These are phyloP conservation scores for Citrus medica DNA, from an alignment of 345 rosid genomes.

Conservation along the genomic window DNA sequence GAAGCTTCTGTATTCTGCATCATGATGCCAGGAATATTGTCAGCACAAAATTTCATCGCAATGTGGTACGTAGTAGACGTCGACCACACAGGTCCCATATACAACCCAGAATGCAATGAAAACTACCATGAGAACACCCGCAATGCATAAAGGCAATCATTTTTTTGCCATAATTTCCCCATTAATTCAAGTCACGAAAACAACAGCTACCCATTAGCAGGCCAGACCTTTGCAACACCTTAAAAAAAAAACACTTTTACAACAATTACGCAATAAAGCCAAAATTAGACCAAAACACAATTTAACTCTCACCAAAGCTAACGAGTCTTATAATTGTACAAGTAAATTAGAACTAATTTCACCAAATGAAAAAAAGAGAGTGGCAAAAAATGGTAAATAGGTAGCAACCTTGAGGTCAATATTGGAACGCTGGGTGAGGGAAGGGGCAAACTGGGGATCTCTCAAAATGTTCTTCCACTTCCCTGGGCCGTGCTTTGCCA, in stretches of 20 bases:
- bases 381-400: not conserved
- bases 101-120: not conserved
- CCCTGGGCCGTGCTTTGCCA: slow-evolving; percentile 73
- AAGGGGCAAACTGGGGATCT: slow-evolving; percentile 64
- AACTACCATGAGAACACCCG: not conserved
- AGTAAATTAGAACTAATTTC: not conserved
- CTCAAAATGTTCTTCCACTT: slow-evolving; percentile 83
- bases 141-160: not conserved
- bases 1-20: no score
- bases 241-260: not conserved
- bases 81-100: not conserved
- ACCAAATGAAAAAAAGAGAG: not conserved
- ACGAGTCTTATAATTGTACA: not conserved
- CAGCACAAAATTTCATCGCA: not conserved
- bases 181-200: not conserved
- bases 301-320: not conserved
- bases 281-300: not conserved
- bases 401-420: slow-evolving; percentile 79
- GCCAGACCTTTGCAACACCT: not conserved
- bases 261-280: not conserved
- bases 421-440: slow-evolving; percentile 66
- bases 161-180: not conserved
- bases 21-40: no score
- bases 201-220: no score
- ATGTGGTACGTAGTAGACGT: not conserved